These are phyloP conservation scores for Pythium guiyangense DNA, from an alignment of 352 stramenopile genomes.

Conservation along the genomic window DNA sequence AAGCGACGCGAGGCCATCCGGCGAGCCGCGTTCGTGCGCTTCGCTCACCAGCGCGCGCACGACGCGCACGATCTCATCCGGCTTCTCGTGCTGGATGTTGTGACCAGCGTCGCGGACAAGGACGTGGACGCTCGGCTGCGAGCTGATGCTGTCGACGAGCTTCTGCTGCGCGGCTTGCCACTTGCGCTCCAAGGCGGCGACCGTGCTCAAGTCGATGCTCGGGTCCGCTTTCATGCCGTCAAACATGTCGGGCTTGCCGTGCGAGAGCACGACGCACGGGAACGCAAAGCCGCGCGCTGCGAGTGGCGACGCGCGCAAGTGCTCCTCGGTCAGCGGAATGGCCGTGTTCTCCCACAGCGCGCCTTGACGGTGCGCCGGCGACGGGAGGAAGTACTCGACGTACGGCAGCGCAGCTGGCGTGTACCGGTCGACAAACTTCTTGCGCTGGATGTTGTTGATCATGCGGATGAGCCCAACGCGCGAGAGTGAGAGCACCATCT, in stretches of 20 bases:
- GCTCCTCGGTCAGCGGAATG: slow-evolving; percentile 55
- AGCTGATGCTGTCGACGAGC: slow-evolving; percentile 41
- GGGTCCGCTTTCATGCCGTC: slow-evolving; percentile 55
- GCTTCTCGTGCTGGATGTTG: slow-evolving; percentile 71
- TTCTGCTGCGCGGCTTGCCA: slow-evolving; percentile 59
- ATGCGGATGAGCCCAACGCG: slow-evolving; percentile 63
- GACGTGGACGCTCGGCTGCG: slow-evolving; percentile 35
- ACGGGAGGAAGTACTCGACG: slow-evolving; percentile 61
- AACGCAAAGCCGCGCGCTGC: slow-evolving; percentile 28
- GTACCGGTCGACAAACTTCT: slow-evolving; percentile 56
- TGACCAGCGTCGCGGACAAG: slow-evolving; percentile 53
- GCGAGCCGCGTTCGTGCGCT: slow-evolving; percentile 8
- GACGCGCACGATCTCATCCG: slow-evolving; percentile 46
- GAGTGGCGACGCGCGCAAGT: slow-evolving; percentile 31
- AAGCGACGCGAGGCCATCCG: slow-evolving; percentile 6
- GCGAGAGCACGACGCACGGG: slow-evolving; percentile 68
- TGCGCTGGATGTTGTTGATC: slow-evolving; percentile 55
- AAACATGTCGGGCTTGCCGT: slow-evolving; percentile 64
- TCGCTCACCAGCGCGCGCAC: slow-evolving; percentile 54
- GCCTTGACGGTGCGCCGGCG: slow-evolving; percentile 54
- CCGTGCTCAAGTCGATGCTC: slow-evolving; percentile 28
- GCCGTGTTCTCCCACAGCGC: slow-evolving; percentile 51
- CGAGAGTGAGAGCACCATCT: slow-evolving; percentile 46
- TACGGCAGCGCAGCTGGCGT: slow-evolving; percentile 42
- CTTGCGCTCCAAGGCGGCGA: slow-evolving; percentile 53